Evolutionary conservation across 768 basidiomycete genomes (phyloP), one percentile per base, ranked within the genome.

Genomic region (Dioszegia aurantiaca): DNA sequence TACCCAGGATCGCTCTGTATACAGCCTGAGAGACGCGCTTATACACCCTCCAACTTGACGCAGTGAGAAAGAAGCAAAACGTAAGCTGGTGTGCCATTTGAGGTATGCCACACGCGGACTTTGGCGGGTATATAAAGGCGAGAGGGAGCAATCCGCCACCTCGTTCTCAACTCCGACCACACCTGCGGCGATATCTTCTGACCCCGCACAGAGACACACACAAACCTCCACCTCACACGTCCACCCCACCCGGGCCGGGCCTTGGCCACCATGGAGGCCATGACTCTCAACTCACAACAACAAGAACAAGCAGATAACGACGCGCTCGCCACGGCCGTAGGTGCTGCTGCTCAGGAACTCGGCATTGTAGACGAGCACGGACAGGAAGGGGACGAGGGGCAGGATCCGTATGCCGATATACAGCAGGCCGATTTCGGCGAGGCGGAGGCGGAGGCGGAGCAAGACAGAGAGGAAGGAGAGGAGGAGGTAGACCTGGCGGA

Each of bases 361-460:
- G 37, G 30, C 23, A 4, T 39, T 42, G 40, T 11, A 12, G 39
- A 42, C 5, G 39, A 27, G 10, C 12, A 49, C 19, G 48, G 28
- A 30, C 10, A 19, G 9, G 48, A 39, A 8, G 45, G 24, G 28
- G 11, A 19, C 8, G 17, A 6, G 17, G 60, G 57, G 33, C 58
- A 62, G 52, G 27, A 31, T 66, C 56, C 37, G 60, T 66, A n/a
- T 37, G 62, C 67, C 53, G 53, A 63, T n/a, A 52, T 68, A 16
- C 66, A 68, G 47, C 67, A 65, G 44, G 60, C 67, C 14, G 64
- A 68, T 39, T 68, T 68, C 46, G 63, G 60, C 5, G 58, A 70
- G 10, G 54, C 31, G 51, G 60, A 17, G 28, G 55, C 14, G 43
- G 27, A 17, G 24, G 37, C 2, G 17, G 37, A 23, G 12, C 44